Conservation (phyloP, 1,284 basidiomycete genomes). For the Rhodotorula sp. region DNA sequence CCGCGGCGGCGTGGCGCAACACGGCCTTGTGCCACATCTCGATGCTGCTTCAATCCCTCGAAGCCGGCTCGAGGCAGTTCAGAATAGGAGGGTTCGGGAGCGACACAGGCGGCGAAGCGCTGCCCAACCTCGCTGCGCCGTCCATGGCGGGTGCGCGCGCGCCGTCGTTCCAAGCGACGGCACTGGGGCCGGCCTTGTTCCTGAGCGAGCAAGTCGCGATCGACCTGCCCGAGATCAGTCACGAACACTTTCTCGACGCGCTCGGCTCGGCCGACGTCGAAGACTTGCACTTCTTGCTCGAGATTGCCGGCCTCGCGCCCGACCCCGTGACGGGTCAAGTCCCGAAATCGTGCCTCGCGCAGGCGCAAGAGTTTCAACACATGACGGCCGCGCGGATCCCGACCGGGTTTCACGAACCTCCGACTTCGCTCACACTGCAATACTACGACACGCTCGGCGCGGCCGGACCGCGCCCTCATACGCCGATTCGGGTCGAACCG, state of each 20-base stretch:
- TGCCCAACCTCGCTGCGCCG: background rate
- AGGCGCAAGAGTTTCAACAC: conserved; percentile 17
- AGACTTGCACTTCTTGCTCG: conserved; percentile 28
- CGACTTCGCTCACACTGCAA: conserved; percentile 3
- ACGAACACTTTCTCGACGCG: conserved; percentile 29
- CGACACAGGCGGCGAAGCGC: background rate
- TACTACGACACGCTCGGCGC: conserved; percentile 1
- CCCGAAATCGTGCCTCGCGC: conserved; percentile 22
- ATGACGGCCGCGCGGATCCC: conserved; percentile 11
- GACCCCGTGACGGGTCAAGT: background rate
- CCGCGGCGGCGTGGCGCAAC: conserved; percentile 34
- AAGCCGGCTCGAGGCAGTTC: conserved; percentile 11
- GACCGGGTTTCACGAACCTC: background rate
- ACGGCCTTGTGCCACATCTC: conserved; percentile 41
- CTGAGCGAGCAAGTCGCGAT: conserved; percentile 20
- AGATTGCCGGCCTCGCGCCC: conserved; percentile 21
- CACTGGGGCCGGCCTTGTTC: conserved; percentile 38
- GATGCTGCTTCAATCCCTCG: conserved; percentile 29
- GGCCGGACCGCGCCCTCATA: conserved; percentile 1
- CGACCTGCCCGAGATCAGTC: conserved; percentile 18
- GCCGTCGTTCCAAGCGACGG: conserved; percentile 38
- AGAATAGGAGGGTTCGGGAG: background rate
- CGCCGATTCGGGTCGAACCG: conserved; percentile 17
- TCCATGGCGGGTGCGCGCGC: conserved; percentile 11
- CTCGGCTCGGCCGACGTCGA: conserved; percentile 24